Evolutionary conservation across 2,329 filamentous ascomycete genomes (phyloP).

Genomic region (Pseudogymnoascus sp.): DNA sequence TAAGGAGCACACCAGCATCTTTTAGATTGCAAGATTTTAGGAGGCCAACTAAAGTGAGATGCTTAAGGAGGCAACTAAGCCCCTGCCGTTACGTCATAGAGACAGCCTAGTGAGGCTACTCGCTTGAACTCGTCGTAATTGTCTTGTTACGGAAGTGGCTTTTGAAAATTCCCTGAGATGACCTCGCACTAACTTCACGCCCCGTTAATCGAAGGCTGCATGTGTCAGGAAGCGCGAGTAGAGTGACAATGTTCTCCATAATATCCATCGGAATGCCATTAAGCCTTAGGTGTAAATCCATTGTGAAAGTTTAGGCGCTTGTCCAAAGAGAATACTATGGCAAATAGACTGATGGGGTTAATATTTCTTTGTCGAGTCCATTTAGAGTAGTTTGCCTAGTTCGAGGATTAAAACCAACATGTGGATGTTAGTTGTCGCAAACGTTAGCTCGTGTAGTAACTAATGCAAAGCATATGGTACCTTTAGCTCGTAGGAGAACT

Average conservation of each 20-base stretch:
- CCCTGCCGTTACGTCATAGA: background rate
- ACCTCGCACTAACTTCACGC: background rate
- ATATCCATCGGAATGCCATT: background rate
- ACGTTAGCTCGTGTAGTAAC: background rate
- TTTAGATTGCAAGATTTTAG: background rate
- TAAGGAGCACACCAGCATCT: background rate
- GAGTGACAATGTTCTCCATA: background rate
- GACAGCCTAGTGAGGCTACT: background rate
- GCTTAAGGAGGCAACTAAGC: background rate
- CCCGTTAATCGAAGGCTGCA: background rate
- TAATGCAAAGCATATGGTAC: too few relatives aligned
- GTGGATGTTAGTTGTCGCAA: background rate
- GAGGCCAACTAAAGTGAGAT: background rate
- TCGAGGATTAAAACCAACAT: background rate
- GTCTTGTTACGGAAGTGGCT: background rate
- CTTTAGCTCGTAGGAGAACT: too few relatives aligned
- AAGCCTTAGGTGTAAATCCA: background rate
- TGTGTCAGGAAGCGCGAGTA: background rate
- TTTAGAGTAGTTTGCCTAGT: background rate
- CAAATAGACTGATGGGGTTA: background rate
- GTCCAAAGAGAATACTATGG: background rate
- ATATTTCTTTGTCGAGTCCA: background rate
- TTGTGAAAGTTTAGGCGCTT: background rate
- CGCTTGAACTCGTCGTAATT: background rate
- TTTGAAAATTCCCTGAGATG: background rate